Conservation (phyloP, 163 green algal genomes). For the Scenedesmus sp. region DNA sequence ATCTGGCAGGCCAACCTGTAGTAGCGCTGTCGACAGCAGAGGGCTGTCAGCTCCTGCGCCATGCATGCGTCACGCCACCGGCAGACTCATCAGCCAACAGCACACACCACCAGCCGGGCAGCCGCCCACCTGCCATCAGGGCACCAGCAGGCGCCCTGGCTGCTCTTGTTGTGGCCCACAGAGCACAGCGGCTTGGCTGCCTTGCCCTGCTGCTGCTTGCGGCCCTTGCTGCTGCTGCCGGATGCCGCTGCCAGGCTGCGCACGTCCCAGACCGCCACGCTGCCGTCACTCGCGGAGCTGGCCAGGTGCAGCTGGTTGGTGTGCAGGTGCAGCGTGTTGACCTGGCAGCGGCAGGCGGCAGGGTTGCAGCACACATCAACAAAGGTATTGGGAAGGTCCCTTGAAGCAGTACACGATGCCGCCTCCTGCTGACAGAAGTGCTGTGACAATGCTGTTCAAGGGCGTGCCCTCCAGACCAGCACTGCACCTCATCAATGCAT, state of each 20-base stretch:
- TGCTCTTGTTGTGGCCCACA: conserved; percentile 67
- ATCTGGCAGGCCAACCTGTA: background rate
- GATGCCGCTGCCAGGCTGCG: conserved; percentile 52
- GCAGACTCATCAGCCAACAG: background rate
- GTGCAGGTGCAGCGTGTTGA: conserved; percentile 82
- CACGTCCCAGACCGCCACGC: conserved; percentile 77
- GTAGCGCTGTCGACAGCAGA: background rate
- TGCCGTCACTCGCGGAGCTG: conserved; percentile 71
- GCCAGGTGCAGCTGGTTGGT: conserved; percentile 59
- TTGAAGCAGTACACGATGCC: background rate
- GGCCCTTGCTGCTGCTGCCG: conserved; percentile 27
- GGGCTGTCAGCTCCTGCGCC: background rate
- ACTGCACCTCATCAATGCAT: too few relatives aligned
- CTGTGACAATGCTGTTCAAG: too few relatives aligned
- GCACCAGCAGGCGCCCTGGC: conserved; percentile 76
- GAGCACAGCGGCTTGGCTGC: conserved; percentile 32
- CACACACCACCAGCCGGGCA: background rate
- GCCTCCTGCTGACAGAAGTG: too few relatives aligned
- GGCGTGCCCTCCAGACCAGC: too few relatives aligned
- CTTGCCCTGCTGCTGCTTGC: conserved; percentile 18
- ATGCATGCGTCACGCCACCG: background rate
- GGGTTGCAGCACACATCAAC: background rate
- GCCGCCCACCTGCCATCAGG: conserved; percentile 64
- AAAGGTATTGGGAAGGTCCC: background rate
- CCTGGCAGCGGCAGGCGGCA: conserved; percentile 60